phyloP scores from a whole-genome alignment of 345 rosid genomes.

The Aethionema arabicum region DNA sequence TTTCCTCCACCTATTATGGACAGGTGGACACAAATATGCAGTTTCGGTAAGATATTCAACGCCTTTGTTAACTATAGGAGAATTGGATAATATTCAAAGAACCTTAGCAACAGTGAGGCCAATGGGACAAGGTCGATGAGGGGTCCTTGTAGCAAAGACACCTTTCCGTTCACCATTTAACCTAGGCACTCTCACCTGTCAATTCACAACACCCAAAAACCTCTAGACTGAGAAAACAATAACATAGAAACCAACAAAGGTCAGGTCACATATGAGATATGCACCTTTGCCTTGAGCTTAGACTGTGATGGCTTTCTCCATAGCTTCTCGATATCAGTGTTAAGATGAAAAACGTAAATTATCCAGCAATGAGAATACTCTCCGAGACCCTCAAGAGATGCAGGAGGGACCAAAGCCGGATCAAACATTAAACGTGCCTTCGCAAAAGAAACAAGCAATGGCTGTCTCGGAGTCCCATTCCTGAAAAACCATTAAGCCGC shows the following conservation, averaged over 20 bases:
- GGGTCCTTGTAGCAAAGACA: constrained; percentile 87
- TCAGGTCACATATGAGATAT: neutral
- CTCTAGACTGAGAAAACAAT: constrained; percentile 29
- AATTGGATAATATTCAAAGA: neutral
- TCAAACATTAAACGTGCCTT: constrained; percentile 73
- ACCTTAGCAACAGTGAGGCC: constrained; percentile 97
- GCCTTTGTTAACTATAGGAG: neutral
- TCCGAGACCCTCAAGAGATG: constrained; percentile 85
- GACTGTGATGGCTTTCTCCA: constrained; percentile 89
- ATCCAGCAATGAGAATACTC: constrained; percentile 97
- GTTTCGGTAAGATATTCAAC: neutral
- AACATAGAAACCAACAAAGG: neutral
- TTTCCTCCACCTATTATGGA: constrained; percentile 64
- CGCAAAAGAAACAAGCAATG: constrained; percentile 82
- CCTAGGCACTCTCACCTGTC: constrained; percentile 93
- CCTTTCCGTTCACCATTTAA: constrained; percentile 77
- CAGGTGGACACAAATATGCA: no score
- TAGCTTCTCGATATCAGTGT: constrained; percentile 85
- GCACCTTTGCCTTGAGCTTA: constrained; percentile 89
- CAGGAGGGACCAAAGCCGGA: constrained; percentile 77
- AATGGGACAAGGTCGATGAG: constrained; percentile 91
- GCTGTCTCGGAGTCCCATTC: constrained; percentile 94
- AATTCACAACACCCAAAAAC: constrained; percentile 28
- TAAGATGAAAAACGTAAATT: constrained; percentile 85
- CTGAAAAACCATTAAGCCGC: constrained; percentile 39